Evolutionary conservation across 2,329 filamentous ascomycete genomes (phyloP).

Genomic region (Pseudogymnoascus sp.): DNA sequence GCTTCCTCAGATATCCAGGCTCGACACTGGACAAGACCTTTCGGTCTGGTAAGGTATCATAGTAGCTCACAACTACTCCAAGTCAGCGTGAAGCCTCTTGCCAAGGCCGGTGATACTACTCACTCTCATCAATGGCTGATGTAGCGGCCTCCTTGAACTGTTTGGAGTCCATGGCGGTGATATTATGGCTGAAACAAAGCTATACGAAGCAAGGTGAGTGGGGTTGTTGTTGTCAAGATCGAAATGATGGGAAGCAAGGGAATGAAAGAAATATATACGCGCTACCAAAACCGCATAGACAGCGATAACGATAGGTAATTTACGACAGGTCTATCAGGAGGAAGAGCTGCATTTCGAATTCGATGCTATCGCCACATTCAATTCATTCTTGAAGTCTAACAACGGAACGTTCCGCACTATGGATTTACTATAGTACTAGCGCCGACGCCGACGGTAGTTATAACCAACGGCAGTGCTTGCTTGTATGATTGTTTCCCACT

Average conservation of each 20-base stretch:
- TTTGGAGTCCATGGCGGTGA: conserved; percentile 59
- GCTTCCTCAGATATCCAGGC: conserved; percentile 76
- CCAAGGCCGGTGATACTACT: conserved; percentile 28
- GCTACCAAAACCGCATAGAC: background rate
- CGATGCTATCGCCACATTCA: background rate
- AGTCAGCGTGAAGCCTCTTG: conserved; percentile 15
- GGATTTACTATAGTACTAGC: background rate
- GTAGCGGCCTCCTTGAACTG: conserved; percentile 73
- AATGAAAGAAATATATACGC: background rate
- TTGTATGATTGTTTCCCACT: background rate
- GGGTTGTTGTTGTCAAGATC: background rate
- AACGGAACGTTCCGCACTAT: background rate
- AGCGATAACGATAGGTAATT: conserved; percentile 1
- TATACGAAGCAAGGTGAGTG: background rate
- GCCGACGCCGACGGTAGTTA: background rate
- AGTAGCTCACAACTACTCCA: conserved; percentile 68
- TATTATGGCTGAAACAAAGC: background rate
- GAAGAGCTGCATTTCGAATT: background rate
- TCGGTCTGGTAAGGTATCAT: conserved; percentile 62
- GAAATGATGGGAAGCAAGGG: background rate
- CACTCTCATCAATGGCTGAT: conserved; percentile 75
- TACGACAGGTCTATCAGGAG: background rate
- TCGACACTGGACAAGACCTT: conserved; percentile 70
- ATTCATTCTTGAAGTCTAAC: conserved; percentile 3
- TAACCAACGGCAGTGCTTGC: background rate